These are phyloP conservation scores for Kodamaea neixiangensis DNA, from an alignment of 805 yeast genomes.

Conservation along the genomic window DNA sequence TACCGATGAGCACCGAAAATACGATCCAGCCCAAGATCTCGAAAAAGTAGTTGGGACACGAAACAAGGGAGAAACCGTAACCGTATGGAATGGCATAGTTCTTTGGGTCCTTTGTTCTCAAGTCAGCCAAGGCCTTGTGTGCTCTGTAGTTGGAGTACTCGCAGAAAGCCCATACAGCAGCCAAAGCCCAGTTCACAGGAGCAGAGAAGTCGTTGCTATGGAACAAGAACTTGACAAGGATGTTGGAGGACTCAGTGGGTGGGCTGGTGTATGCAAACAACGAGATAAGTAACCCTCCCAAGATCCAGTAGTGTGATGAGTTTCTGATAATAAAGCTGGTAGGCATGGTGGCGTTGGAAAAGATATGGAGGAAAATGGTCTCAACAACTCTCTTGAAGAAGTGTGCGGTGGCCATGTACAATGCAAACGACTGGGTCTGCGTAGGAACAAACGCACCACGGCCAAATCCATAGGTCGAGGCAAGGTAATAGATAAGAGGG, in stretches of 20 bases:
- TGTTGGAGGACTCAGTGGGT: slow-evolving; percentile 17
- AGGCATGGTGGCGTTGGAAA: slow-evolving; percentile 93
- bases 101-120: slow-evolving; percentile 53
- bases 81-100: slow-evolving; percentile 77
- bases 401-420: slow-evolving; percentile 64
- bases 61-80: slow-evolving; percentile 75
- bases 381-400: slow-evolving; percentile 88
- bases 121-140: slow-evolving; percentile 63
- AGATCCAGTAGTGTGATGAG: slow-evolving; percentile 89
- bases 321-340: slow-evolving; percentile 82
- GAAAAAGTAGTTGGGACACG: slow-evolving; percentile 94
- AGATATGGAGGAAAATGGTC: slow-evolving; percentile 79
- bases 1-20: slow-evolving; percentile 70
- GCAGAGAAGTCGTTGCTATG: slow-evolving; percentile 46
- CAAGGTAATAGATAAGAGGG: slow-evolving; percentile 56
- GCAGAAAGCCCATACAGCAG: slow-evolving; percentile 51
- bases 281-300: slow-evolving; percentile 67
- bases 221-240: slow-evolving; percentile 35
- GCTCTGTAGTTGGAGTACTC: slow-evolving; percentile 74
- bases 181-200: slow-evolving; percentile 32
- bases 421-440: slow-evolving; percentile 55
- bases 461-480: slow-evolving; percentile 37
- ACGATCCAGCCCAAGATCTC: slow-evolving; percentile 77
- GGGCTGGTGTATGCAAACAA: slow-evolving; percentile 47
- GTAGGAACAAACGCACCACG: slow-evolving; percentile 41